A percentile compares a stretch with the other conserved stretches of the same genome.
phyloP scores from a whole-genome alignment of 1,284 basidiomycete species.

The Lentinula novae-zelandiae region DNA sequence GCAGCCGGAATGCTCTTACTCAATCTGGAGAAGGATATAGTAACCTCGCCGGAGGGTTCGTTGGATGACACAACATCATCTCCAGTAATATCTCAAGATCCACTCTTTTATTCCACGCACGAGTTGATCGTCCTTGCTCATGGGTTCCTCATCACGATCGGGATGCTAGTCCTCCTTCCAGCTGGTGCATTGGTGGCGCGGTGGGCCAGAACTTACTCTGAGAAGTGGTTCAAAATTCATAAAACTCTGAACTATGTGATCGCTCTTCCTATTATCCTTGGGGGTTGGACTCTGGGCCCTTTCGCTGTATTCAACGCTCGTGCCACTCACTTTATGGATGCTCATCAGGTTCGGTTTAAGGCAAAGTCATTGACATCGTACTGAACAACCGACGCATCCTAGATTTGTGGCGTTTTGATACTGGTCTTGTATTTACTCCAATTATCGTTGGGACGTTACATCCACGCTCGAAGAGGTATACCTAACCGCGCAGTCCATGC shows the following conservation, averaged over 20 bases:
- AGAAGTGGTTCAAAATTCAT: slow-evolving; percentile 58
- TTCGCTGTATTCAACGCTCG: slow-evolving; percentile 43
- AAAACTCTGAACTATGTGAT: slow-evolving; percentile 43
- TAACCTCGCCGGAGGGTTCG: neutral
- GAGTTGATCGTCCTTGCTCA: slow-evolving; percentile 50
- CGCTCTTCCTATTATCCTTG: slow-evolving; percentile 45
- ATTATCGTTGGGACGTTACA: slow-evolving; percentile 49
- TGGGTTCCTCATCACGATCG: slow-evolving; percentile 47
- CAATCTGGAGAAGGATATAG: slow-evolving; percentile 39
- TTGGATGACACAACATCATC: slow-evolving; percentile 3
- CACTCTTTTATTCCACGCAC: slow-evolving; percentile 21
- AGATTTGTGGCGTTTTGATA: slow-evolving; percentile 54
- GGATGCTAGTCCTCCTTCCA: slow-evolving; percentile 61
- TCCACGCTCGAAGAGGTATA: slow-evolving; percentile 41
- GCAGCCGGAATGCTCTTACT: slow-evolving; percentile 42
- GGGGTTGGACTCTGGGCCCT: slow-evolving; percentile 49
- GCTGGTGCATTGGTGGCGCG: slow-evolving; percentile 55
- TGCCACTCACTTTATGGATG: slow-evolving; percentile 40
- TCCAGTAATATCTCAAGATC: slow-evolving; percentile 7
- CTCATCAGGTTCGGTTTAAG: slow-evolving; percentile 41
- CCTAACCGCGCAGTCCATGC: slow-evolving; percentile 36
- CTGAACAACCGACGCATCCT: neutral
- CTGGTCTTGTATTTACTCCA: slow-evolving; percentile 54
- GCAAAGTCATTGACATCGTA: slow-evolving; percentile 6
- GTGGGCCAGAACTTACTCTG: slow-evolving; percentile 53